Percentiles rank a stretch among this genome's conserved stretches.
These are phyloP conservation scores for Aspergillus sp. DNA, from an alignment of 2,329 filamentous ascomycete species.

Conservation along the genomic window DNA sequence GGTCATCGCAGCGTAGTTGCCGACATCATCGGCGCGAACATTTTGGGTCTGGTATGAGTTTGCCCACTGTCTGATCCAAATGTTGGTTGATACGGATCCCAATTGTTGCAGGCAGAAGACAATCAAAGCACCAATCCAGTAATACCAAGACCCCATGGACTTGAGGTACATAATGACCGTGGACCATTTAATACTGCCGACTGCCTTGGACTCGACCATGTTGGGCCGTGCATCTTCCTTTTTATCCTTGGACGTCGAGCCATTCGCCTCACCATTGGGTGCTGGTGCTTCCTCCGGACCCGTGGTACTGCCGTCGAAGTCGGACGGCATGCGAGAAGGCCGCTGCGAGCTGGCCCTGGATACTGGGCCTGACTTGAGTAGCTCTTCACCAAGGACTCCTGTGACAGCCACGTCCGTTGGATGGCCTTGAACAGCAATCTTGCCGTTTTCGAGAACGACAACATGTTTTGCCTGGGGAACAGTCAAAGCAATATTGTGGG, in stretches of 20 bases:
- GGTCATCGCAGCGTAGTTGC: constrained; percentile 41
- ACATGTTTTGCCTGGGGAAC: constrained; percentile 77
- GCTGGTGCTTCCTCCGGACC: constrained; percentile 52
- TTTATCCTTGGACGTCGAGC: constrained; percentile 34
- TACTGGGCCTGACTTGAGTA: constrained; percentile 68
- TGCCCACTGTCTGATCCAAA: constrained; percentile 95
- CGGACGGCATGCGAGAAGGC: constrained; percentile 75
- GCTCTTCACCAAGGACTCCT: constrained; percentile 85
- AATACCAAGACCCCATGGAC: constrained; percentile 96
- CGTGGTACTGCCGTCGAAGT: constrained; percentile 56
- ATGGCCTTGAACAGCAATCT: constrained; percentile 71
- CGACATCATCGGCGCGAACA: constrained; percentile 28
- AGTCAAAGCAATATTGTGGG: constrained; percentile 89
- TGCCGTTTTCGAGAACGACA: constrained; percentile 84
- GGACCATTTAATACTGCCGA: constrained; percentile 80
- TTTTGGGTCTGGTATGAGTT: constrained; percentile 71
- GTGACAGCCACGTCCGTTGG: constrained; percentile 75
- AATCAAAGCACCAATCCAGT: constrained; percentile 74
- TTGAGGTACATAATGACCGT: constrained; percentile 82
- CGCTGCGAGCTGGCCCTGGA: constrained; percentile 70
- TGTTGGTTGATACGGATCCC: constrained; percentile 79
- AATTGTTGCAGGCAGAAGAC: constrained; percentile 83
- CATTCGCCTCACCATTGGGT: constrained; percentile 45
- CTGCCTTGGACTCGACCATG: constrained; percentile 72
- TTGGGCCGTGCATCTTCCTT: constrained; percentile 47